Evolutionary conservation across 73 alveolate species (phyloP), one percentile per base, ranked within the genome.

Genomic region (Paramecium octaurelia): DNA sequence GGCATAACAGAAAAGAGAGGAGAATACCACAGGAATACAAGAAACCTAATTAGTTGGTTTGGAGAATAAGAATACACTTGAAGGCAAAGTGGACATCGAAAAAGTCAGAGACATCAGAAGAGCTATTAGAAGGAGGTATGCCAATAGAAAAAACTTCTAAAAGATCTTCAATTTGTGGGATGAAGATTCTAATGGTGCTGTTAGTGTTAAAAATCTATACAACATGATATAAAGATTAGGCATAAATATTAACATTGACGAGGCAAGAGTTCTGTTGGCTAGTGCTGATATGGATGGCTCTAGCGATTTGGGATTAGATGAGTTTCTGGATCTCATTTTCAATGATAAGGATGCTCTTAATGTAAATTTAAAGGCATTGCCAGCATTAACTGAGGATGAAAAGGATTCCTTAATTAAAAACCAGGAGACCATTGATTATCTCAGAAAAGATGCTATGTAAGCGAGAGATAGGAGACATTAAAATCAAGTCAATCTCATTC

Each of bases 161-260:
- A 95, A 95, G 86, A 97, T 98, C 57, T 98, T 98, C 92, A 68
- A 95, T 68, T 93, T 95, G 29, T 98, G 99, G 99, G 99, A 98
- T 94, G 92, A 88, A 86, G 94, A 93, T 70, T 42, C 94, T 12
- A 68, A 92, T 36, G 99, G 98, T 11, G 96, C 93, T 60, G 75
- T 98, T 3, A 95, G 92, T 14, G 90, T 95, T 4, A 93, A 94
- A 46, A 99, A 98, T 92, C 92, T 97, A 11, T 96, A 91, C 64
- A 93, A 85, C 57, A 97, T 98, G 98, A 95, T 98, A 83, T 93
- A 97, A 50, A 96, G 96, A 90, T 92, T 98, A 92, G 99, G 99
- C 54, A 97, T 98, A 59, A 97, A 97, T 21, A 96, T 98, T 6
- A 97, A 97, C 88, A 90, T 89, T 69, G 97, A 97, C 77, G 99